Conservation (phyloP, 768 basidiomycete genomes). For the Agrocybe chaxingu region DNA sequence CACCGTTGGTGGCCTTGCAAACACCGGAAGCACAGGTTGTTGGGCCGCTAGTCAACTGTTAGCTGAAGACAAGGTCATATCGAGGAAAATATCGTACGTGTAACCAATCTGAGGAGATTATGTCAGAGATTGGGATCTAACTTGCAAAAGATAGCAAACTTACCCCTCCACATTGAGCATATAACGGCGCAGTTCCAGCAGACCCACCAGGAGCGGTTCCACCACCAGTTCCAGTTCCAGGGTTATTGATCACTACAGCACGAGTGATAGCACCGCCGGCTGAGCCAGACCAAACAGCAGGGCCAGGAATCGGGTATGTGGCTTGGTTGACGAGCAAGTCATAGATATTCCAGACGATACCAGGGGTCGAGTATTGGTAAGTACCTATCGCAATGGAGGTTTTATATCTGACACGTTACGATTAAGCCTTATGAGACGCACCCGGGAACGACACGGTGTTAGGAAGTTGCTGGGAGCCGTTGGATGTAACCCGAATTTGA, state of each 20-base stretch:
- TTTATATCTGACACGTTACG: neutral
- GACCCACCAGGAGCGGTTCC: too few relatives aligned
- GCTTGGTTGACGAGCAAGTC: constrained; percentile 14
- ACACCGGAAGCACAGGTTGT: neutral
- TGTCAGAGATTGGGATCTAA: too few relatives aligned
- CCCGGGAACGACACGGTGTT: constrained; percentile 28
- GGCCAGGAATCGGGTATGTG: constrained; percentile 28
- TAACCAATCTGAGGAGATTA: too few relatives aligned
- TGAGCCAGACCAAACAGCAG: constrained; percentile 27
- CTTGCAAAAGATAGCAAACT: too few relatives aligned
- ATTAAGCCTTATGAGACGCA: neutral
- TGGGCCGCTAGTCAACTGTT: neutral
- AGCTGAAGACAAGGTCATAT: too few relatives aligned
- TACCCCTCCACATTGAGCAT: too few relatives aligned
- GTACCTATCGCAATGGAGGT: constrained; percentile 10
- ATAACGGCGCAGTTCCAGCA: too few relatives aligned
- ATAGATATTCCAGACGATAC: constrained; percentile 31
- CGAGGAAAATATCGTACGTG: too few relatives aligned
- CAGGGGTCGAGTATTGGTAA: constrained; percentile 27
- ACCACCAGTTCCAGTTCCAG: too few relatives aligned
- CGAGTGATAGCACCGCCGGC: constrained; percentile 18
- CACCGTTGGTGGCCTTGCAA: neutral
- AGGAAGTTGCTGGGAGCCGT: constrained; percentile 22
- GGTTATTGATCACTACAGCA: too few relatives aligned
- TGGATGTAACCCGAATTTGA: constrained; percentile 38